A percentile compares a stretch with the other conserved stretches of the same genome.
phyloP scores from a whole-genome alignment of 169 alveolate genomes.

The Plasmodium falciparum region DNA sequence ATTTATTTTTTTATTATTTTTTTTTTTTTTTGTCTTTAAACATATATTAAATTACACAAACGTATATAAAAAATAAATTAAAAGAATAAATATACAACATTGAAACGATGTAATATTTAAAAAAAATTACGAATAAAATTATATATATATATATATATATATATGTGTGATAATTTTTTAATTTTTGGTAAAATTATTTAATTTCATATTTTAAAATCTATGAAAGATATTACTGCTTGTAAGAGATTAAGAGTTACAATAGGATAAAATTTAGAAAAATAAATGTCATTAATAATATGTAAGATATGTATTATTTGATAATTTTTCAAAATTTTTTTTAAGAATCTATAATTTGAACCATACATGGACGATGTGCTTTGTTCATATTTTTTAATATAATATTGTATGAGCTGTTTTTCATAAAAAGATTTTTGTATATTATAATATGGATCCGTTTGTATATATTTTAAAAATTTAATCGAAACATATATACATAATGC shows the following conservation, averaged over 20 bases:
- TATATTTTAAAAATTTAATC: constrained; percentile 20
- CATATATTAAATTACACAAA: too few species aligned
- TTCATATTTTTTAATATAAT: constrained; percentile 25
- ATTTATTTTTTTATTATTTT: too few species aligned
- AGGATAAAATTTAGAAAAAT: constrained; percentile 27
- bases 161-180: neutral
- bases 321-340: constrained; percentile 23
- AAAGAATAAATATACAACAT: neutral
- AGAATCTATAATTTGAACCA: constrained; percentile 19
- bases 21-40: too few species aligned
- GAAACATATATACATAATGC: constrained; percentile 44
- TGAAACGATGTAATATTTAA: too few species aligned
- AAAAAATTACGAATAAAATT: too few species aligned
- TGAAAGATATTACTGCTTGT: constrained; percentile 28
- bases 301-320: constrained; percentile 19
- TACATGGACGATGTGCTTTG: constrained; percentile 33
- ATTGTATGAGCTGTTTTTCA: constrained; percentile 16
- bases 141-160: too few species aligned
- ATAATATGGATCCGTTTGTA: neutral
- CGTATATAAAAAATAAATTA: neutral
- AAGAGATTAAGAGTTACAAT: constrained; percentile 18
- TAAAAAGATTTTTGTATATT: neutral
- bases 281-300: constrained; percentile 23
- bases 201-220: neutral
- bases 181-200: neutral